A percentile compares a stretch with the other conserved stretches of the same genome.
phyloP scores from a whole-genome alignment of 1,284 basidiomycete genomes.

The Pseudozyma thailandica region DNA sequence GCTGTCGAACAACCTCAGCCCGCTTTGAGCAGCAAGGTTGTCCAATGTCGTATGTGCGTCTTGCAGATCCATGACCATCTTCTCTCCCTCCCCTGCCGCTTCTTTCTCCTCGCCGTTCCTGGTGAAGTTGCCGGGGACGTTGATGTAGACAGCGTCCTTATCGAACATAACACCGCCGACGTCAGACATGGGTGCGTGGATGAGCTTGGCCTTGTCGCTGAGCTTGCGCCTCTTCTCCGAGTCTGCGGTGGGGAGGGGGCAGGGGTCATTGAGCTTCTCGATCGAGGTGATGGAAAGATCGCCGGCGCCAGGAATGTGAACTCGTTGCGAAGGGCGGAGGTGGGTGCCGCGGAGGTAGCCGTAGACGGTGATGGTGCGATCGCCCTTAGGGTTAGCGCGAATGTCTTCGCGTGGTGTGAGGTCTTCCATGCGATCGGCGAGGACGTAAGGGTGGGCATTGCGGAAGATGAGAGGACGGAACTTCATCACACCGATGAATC shows the following conservation, averaged over 20 bases:
- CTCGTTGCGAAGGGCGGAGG: constrained; percentile 75
- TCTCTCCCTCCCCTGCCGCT: constrained; percentile 82
- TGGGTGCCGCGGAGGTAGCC: constrained; percentile 80
- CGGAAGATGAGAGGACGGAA: constrained; percentile 97
- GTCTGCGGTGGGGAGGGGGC: constrained; percentile 89
- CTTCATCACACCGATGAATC: constrained; percentile 97
- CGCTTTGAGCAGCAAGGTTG: constrained; percentile 81
- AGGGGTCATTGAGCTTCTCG: constrained; percentile 86
- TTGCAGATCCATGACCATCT: constrained; percentile 97
- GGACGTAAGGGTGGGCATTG: constrained; percentile 92
- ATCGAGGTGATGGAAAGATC: constrained; percentile 80
- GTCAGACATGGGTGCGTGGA: constrained; percentile 98
- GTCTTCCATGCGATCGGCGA: constrained; percentile 96
- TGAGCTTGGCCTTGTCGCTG: constrained; percentile 92
- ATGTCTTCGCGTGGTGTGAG: constrained; percentile 88
- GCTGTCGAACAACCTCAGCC: constrained; percentile 87
- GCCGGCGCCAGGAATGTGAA: constrained; percentile 95
- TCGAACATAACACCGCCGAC: constrained; percentile 97
- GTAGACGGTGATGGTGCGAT: constrained; percentile 90
- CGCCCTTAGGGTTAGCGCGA: constrained; percentile 84
- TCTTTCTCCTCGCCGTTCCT: constrained; percentile 71
- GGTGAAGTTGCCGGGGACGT: constrained; percentile 93
- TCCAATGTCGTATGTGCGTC: constrained; percentile 85
- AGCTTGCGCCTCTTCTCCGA: constrained; percentile 91
- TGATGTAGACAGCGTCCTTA: constrained; percentile 98